These are phyloP conservation scores for Coemansia sp. DNA, from an alignment of 192 early-diverging fungal genomes.

Conservation along the genomic window DNA sequence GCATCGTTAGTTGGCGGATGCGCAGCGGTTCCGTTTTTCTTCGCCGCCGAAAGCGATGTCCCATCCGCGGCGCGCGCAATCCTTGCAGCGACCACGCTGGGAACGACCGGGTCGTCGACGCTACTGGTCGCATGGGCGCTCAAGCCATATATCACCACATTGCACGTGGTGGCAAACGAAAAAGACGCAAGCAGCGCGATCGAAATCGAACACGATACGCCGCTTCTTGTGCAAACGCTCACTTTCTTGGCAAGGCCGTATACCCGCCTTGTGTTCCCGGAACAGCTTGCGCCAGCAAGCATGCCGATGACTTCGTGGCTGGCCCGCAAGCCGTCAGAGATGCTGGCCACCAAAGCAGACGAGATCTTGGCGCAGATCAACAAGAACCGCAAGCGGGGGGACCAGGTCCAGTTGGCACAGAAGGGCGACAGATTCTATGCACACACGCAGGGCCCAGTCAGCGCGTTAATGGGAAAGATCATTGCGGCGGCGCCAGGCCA, in stretches of 20 bases:
- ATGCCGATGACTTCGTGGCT: constrained; percentile 46
- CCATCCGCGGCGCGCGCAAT: constrained; percentile 39
- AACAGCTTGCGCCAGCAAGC: constrained; percentile 28
- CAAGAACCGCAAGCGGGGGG: constrained; percentile 1
- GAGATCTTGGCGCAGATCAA: constrained; percentile 36
- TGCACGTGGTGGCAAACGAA: constrained; percentile 9
- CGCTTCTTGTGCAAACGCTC: constrained; percentile 43
- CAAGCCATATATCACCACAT: constrained; percentile 31
- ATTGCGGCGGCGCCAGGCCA: constrained; percentile 27
- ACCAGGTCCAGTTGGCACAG: constrained; percentile 17
- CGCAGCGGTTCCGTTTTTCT: constrained; percentile 50
- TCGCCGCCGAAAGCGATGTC: constrained; percentile 45
- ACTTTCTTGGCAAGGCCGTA: constrained; percentile 30
- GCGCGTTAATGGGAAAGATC: constrained; percentile 32
- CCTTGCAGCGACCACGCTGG: constrained; percentile 41
- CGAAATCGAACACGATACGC: constrained; percentile 11
- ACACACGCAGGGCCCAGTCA: constrained; percentile 31
- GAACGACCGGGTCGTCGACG: constrained; percentile 50
- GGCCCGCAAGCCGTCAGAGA: constrained; percentile 2
- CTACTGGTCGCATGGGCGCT: constrained; percentile 42
- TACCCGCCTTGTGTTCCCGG: constrained; percentile 36
- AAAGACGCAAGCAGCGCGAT: not conserved
- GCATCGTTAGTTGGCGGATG: constrained; percentile 43
- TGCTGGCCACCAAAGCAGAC: constrained; percentile 1
- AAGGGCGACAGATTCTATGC: constrained; percentile 43